Base-by-base conservation (phyloP, 2,329 filamentous ascomycete species). In the Metarhizium guizhouense region DNA sequence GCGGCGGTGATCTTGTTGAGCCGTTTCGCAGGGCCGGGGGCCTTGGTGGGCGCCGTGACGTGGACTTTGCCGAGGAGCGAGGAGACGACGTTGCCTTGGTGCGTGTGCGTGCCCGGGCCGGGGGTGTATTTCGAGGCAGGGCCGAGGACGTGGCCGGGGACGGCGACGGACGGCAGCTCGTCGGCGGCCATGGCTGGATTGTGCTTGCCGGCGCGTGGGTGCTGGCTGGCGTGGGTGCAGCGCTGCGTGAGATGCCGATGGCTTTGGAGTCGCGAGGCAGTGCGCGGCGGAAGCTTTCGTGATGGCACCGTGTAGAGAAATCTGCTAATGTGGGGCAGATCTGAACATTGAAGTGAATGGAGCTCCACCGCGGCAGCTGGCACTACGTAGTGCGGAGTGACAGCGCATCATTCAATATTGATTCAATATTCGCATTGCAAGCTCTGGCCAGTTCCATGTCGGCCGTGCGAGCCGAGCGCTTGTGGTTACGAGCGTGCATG, bases 131-230 rank as follows among this genome's bases (percentile, higher is more conserved):
- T 81, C 55, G 80, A 76, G 18, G 78, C 72, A 18, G 86, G 74
- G 34, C 88, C 92, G 45, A 99, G 82, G 49, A 84, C 74, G 68
- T 94, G 88, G 68, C 94, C 94, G 11, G 94, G 94, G 51, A 95
- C 79, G 54, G 86, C 88, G 62, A 90, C 68, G 60, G 77, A 71
- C n/a, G 77, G 73, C 20, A 69, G 51, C 49, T 67, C 66, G 59
- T 71, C 65, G 45, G 67, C 58, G n/a, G 71, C 68, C 68, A 72
- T 70, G 58, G 57, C 42, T 38, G 47, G 34, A 20, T 4, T 4
- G 3, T 30, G 11, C 38, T 40, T 40, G 14, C 38, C 0, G 1
- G 38, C 38, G 4, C 11, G 38, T 13, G 11, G 13, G 38, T 4
- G 4, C 4, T 16, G 38, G 14, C 14, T 11, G 32, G 32, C 32